A percentile compares a stretch with the other conserved stretches of the same genome.
These are phyloP conservation scores for Saxophila tyrrhenica DNA, from an alignment of 495 filamentous ascomycete genomes.

Conservation along the genomic window DNA sequence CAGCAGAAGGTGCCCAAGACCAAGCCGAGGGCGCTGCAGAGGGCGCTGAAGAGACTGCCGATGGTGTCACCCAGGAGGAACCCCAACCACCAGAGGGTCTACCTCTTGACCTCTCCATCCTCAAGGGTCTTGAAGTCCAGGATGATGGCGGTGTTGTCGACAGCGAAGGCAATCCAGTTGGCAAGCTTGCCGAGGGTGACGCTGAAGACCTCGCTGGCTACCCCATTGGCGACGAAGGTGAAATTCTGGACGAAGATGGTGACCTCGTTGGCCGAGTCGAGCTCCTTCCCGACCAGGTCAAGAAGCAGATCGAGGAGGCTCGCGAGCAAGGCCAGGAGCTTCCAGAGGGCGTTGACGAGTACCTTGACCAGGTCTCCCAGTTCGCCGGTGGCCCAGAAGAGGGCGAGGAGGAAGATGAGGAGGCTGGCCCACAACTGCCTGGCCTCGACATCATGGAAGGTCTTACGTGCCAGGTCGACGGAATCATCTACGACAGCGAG, in stretches of 20 bases:
- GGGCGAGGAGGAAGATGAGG: slow-evolving; percentile 18
- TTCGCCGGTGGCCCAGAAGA: slow-evolving; percentile 3
- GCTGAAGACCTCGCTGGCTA: slow-evolving; percentile 50
- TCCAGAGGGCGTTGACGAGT: slow-evolving; percentile 21
- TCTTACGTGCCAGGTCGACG: slow-evolving; percentile 26
- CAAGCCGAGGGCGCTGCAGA: too few relatives aligned
- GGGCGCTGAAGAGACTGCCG: slow-evolving; percentile 33
- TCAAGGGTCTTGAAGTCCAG: slow-evolving; percentile 46
- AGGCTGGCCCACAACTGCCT: slow-evolving; percentile 24
- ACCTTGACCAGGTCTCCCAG: slow-evolving; percentile 12
- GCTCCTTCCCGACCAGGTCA: slow-evolving; percentile 35
- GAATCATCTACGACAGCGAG: slow-evolving; percentile 32
- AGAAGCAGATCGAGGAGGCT: slow-evolving; percentile 27
- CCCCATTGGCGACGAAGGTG: slow-evolving; percentile 48
- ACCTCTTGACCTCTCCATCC: slow-evolving; percentile 36
- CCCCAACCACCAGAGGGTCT: slow-evolving; percentile 25
- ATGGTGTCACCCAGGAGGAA: slow-evolving; percentile 33
- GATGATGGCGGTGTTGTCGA: slow-evolving; percentile 47
- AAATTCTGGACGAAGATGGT: slow-evolving; percentile 54
- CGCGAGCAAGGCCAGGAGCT: slow-evolving; percentile 22
- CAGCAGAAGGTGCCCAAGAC: slow-evolving; percentile 19
- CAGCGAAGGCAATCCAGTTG: slow-evolving; percentile 43
- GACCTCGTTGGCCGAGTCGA: slow-evolving; percentile 49
- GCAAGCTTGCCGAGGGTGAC: slow-evolving; percentile 48
- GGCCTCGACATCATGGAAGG: slow-evolving; percentile 30